Conservation (phyloP, 139 green algal genomes). For the Bryopsis sp. region DNA sequence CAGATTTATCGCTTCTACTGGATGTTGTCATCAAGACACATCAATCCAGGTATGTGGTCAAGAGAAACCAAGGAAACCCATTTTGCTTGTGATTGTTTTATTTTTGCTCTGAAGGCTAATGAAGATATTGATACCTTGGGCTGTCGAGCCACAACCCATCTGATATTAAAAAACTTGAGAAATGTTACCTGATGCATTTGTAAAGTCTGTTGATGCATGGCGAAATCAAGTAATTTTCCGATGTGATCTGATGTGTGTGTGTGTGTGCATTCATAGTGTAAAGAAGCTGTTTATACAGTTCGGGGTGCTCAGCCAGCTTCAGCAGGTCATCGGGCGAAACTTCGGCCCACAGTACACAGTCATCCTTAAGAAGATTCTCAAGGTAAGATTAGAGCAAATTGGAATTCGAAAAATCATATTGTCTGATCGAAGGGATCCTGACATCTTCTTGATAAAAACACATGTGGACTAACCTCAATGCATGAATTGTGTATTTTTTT, state of each 20-base stretch:
- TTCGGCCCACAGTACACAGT: slow-evolving; percentile 45
- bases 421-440: neutral
- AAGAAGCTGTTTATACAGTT: slow-evolving; percentile 58
- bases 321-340: slow-evolving; percentile 38
- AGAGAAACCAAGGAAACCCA: too few species aligned
- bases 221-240: too few species aligned
- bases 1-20: slow-evolving; percentile 77
- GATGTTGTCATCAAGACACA: slow-evolving; percentile 68
- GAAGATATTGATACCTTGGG: too few species aligned
- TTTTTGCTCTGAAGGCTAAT: too few species aligned
- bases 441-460: slow-evolving; percentile 2
- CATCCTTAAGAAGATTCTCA: slow-evolving; percentile 42
- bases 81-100: too few species aligned
- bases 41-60: neutral
- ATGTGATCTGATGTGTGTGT: neutral
- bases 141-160: too few species aligned
- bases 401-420: slow-evolving; percentile 5
- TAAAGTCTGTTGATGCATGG: too few species aligned
- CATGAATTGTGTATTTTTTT: too few species aligned
- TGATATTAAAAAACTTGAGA: too few species aligned
- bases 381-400: neutral
- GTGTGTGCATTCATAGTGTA: slow-evolving; percentile 11
- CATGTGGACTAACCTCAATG: neutral
- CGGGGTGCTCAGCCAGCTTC: slow-evolving; percentile 74
- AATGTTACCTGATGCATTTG: too few species aligned